A percentile compares a stretch with the other conserved stretches of the same genome.
Conservation (phyloP, 2,329 filamentous ascomycete genomes). For the Aureobasidium namibiae region DNA sequence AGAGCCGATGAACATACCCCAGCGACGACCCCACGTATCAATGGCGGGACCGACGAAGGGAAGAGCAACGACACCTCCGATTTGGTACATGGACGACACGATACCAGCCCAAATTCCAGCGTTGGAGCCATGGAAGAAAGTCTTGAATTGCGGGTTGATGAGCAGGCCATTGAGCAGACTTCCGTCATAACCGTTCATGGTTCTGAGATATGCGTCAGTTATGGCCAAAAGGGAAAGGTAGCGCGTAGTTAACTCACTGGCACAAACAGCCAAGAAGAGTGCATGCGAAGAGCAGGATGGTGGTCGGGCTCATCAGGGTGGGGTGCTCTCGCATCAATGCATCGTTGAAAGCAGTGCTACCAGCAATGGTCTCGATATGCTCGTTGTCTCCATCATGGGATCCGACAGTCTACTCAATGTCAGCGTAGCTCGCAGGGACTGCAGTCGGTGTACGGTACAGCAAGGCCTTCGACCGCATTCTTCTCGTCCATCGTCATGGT, state of each 20-base stretch:
- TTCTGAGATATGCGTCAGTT: conserved; percentile 34
- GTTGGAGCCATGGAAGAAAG: conserved; percentile 34
- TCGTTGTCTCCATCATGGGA: conserved; percentile 13
- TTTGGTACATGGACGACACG: conserved; percentile 41
- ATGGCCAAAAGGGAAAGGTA: neutral
- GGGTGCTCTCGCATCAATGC: conserved; percentile 48
- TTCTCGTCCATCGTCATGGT: neutral
- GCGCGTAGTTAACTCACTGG: conserved; percentile 20
- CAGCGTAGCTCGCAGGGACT: neutral
- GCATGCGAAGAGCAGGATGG: conserved; percentile 20
- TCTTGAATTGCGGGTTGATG: conserved; percentile 39
- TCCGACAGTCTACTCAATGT: neutral
- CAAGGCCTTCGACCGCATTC: neutral
- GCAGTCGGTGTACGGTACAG: neutral
- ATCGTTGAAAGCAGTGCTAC: conserved; percentile 48
- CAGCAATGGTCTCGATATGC: conserved; percentile 39
- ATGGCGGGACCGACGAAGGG: conserved; percentile 39
- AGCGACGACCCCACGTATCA: conserved; percentile 42
- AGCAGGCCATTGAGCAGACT: conserved; percentile 47
- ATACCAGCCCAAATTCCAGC: conserved; percentile 38
- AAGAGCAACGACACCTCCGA: conserved; percentile 37
- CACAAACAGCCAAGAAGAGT: conserved; percentile 17
- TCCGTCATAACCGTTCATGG: conserved; percentile 52
- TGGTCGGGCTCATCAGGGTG: conserved; percentile 10
- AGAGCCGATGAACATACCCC: conserved; percentile 43